Conservation (phyloP, 805 yeast genomes). For the Yarrowia osloensis region DNA sequence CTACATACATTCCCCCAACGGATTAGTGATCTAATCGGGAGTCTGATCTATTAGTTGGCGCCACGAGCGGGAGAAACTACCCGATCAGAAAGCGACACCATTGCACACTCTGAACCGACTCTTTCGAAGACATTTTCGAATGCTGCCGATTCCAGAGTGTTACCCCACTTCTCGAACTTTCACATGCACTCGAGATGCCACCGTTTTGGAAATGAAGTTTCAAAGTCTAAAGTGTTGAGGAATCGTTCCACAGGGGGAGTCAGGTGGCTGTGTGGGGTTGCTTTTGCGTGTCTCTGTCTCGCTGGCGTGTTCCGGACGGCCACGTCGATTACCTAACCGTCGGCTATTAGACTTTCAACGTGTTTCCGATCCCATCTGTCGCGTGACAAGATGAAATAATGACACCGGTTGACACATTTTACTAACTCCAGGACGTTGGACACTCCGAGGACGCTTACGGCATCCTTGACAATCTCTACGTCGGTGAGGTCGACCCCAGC, state of each 20-base stretch:
- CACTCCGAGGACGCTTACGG: constrained; percentile 96
- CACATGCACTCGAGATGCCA: constrained; percentile 25
- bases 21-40: background rate
- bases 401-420: no score
- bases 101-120: background rate
- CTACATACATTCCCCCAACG: constrained; percentile 5
- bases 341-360: background rate
- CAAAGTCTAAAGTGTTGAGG: constrained; percentile 34
- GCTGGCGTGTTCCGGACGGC: background rate
- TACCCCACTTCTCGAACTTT: constrained; percentile 26
- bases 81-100: background rate
- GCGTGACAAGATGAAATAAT: background rate
- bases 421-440: constrained; percentile 67
- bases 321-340: background rate
- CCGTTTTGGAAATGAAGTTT: background rate
- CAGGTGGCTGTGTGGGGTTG: background rate
- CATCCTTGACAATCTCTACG: constrained; percentile 61
- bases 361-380: background rate
- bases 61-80: background rate
- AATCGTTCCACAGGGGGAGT: background rate
- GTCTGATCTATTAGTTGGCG: background rate
- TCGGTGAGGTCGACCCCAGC: constrained; percentile 74
- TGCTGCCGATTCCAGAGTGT: background rate
- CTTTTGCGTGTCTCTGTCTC: background rate
- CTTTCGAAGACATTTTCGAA: background rate